Conservation (phyloP, 129 eudicot species). For the Saussurea involucrata region DNA sequence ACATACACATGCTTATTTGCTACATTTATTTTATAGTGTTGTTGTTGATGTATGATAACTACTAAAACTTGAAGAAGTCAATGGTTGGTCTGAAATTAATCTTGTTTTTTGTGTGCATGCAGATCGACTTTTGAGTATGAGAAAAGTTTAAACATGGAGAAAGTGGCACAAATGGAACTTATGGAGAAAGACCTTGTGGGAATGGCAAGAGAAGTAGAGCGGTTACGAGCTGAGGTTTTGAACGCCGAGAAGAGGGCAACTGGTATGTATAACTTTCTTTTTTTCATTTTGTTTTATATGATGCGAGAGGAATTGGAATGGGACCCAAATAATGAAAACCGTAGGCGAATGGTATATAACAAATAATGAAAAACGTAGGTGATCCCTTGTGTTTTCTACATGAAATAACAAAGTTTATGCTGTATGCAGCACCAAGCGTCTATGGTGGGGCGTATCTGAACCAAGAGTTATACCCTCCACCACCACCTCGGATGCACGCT, state of each 20-base stretch:
- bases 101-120: not conserved
- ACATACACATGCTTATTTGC: not conserved
- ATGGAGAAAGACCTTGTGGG: constrained; percentile 66
- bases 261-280: constrained; percentile 54
- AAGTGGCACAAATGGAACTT: constrained; percentile 61
- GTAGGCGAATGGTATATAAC: not conserved
- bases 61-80: not conserved
- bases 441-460: constrained; percentile 39
- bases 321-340: too few species aligned
- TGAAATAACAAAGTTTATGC: not conserved
- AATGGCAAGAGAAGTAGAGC: constrained; percentile 66
- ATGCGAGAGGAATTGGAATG: too few species aligned
- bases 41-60: not conserved
- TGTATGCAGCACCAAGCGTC: constrained; percentile 43
- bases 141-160: constrained; percentile 56
- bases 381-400: not conserved
- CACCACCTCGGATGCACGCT: constrained; percentile 38
- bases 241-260: constrained; percentile 60
- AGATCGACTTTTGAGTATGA: constrained; percentile 71
- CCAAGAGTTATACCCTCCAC: constrained; percentile 42
- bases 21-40: not conserved
- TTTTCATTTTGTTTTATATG: not conserved
- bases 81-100: constrained; percentile 6
- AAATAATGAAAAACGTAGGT: too few species aligned
- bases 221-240: constrained; percentile 51